phyloP scores from a whole-genome alignment of 2,329 filamentous ascomycete species.

The Pleurostoma richardsiae region DNA sequence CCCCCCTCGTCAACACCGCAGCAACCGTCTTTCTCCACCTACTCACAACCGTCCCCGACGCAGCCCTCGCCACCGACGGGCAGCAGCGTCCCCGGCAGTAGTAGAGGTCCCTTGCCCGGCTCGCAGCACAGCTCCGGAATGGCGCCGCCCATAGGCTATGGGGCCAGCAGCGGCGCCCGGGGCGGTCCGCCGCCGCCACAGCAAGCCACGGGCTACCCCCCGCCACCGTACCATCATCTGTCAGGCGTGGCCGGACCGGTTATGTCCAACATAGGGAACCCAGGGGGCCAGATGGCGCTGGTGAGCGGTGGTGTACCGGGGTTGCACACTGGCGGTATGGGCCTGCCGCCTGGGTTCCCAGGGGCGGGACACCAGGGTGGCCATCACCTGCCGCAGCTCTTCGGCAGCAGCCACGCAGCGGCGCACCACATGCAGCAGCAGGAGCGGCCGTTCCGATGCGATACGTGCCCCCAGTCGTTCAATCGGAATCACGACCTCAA shows the following conservation, averaged over 20 bases:
- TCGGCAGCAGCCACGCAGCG: conserved; percentile 24
- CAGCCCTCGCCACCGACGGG: neutral
- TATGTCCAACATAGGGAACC: conserved; percentile 74
- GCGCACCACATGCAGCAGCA: conserved; percentile 42
- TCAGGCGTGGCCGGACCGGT: conserved; percentile 40
- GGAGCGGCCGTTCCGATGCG: conserved; percentile 91
- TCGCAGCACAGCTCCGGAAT: conserved; percentile 30
- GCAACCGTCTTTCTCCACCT: conserved; percentile 1
- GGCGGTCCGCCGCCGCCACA: conserved; percentile 34
- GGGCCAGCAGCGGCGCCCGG: conserved; percentile 15
- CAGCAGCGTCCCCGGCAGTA: conserved; percentile 16
- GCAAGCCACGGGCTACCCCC: neutral
- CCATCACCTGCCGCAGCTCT: conserved; percentile 49
- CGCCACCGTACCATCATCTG: neutral
- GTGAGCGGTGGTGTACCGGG: conserved; percentile 37
- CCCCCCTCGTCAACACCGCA: conserved; percentile 24
- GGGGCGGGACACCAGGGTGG: conserved; percentile 32
- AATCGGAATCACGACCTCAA: conserved; percentile 96
- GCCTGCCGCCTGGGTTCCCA: conserved; percentile 47
- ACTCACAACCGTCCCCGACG: conserved; percentile 1
- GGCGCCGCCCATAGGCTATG: conserved; percentile 12
- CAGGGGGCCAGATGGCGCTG: conserved; percentile 66
- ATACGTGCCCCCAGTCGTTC: conserved; percentile 88
- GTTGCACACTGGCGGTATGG: conserved; percentile 32
- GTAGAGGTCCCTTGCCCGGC: conserved; percentile 34